Percentiles rank a stretch among this genome's conserved stretches.
These are phyloP conservation scores for Alternaria triticimaculans DNA, from an alignment of 2,329 filamentous ascomycete species.

Conservation along the genomic window DNA sequence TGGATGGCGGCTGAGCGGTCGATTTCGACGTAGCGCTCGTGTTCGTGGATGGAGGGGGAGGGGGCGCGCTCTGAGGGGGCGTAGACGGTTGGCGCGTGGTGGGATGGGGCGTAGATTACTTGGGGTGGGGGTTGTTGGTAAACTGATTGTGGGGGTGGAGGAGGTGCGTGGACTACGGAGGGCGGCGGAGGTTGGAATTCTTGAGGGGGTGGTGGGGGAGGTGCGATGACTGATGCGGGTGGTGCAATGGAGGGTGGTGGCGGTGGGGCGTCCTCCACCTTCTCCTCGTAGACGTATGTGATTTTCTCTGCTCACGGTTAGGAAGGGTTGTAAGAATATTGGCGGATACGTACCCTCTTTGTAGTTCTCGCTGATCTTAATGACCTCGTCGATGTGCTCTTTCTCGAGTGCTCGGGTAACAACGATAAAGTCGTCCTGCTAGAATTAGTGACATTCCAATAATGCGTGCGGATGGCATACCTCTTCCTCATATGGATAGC, in stretches of 20 bases:
- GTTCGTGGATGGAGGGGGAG: slow-evolving; percentile 43
- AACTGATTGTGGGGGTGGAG: slow-evolving; percentile 29
- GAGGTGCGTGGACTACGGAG: slow-evolving; percentile 23
- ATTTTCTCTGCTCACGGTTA: slow-evolving; percentile 38
- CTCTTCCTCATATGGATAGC: slow-evolving; percentile 87
- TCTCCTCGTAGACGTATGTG: slow-evolving; percentile 46
- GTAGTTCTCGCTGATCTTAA: slow-evolving; percentile 81
- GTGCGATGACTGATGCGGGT: slow-evolving; percentile 18
- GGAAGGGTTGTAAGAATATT: neutral
- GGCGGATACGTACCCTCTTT: slow-evolving; percentile 51
- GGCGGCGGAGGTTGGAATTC: slow-evolving; percentile 21
- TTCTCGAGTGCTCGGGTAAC: slow-evolving; percentile 86
- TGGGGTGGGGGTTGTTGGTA: slow-evolving; percentile 31
- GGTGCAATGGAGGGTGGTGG: slow-evolving; percentile 26
- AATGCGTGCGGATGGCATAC: slow-evolving; percentile 55
- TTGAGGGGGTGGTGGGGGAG: slow-evolving; percentile 32
- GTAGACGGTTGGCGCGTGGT: slow-evolving; percentile 38
- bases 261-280: slow-evolving; percentile 18
- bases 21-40: slow-evolving; percentile 49
- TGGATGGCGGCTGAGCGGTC: slow-evolving; percentile 57
- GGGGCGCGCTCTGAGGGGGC: slow-evolving; percentile 41
- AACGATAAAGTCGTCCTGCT: slow-evolving; percentile 77
- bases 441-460: slow-evolving; percentile 34
- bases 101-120: slow-evolving; percentile 13
- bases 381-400: slow-evolving; percentile 88